Evolutionary conservation across 176 grass and related monocot genomes (phyloP).

Genomic region (Echinochloa phyllopogon): DNA sequence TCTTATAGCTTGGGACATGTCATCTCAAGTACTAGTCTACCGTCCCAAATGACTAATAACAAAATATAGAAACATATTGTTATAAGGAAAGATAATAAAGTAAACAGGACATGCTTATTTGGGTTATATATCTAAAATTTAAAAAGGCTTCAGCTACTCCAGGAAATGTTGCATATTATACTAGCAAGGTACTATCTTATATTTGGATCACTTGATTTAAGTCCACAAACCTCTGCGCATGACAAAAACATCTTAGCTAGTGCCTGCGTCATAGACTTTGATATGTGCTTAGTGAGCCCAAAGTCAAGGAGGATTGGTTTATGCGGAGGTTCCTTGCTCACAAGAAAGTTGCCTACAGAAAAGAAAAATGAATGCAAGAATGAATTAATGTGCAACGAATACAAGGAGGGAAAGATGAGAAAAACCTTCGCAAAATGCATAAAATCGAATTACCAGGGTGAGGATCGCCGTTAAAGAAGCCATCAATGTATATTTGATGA

Average conservation of each 20-base stretch:
- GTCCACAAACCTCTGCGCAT: constrained; percentile 76
- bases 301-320: constrained; percentile 96
- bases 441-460: constrained; percentile 78
- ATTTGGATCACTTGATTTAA: constrained; percentile 33
- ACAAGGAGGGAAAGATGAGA: constrained; percentile 6
- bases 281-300: constrained; percentile 91
- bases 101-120: constrained; percentile 29
- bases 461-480: constrained; percentile 98
- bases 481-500: constrained; percentile 98
- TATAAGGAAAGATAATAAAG: background rate
- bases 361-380: background rate
- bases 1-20: constrained; percentile 29
- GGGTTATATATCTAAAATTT: constrained; percentile 2
- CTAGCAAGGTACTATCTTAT: constrained; percentile 10
- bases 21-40: constrained; percentile 16
- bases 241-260: constrained; percentile 98
- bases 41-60: background rate
- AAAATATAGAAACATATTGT: background rate
- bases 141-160: background rate
- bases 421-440: constrained; percentile 23
- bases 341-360: constrained; percentile 92
- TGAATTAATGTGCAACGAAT: constrained; percentile 16
- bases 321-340: constrained; percentile 92
- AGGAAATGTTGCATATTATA: constrained; percentile 7
- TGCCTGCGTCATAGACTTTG: constrained; percentile 80